Percentiles rank a stretch among this genome's conserved stretches.
phyloP scores from a whole-genome alignment of 2,329 filamentous ascomycete genomes.

The Aspergillus neoniger region DNA sequence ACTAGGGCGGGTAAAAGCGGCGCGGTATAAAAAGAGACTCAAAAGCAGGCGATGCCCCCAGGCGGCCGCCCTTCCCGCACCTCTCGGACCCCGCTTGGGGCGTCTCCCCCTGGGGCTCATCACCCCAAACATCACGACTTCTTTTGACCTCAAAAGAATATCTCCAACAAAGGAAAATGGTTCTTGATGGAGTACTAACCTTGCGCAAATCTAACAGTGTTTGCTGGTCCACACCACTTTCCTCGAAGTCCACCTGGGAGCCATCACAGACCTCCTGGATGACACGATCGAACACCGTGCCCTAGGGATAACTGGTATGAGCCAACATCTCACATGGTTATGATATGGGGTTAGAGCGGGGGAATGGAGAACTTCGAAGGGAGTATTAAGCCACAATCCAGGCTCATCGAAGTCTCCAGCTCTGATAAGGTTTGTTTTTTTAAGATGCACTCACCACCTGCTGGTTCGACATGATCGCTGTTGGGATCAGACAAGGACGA shows the following conservation, averaged over 20 bases:
- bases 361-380: constrained; percentile 10
- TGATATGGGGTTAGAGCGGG: constrained; percentile 1
- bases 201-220: constrained; percentile 84
- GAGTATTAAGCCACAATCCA: neutral
- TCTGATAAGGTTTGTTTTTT: constrained; percentile 17
- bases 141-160: constrained; percentile 15
- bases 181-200: constrained; percentile 59
- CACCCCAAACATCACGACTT: neutral
- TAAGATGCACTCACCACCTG: constrained; percentile 48
- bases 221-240: constrained; percentile 85
- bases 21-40: constrained; percentile 45
- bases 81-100: constrained; percentile 35
- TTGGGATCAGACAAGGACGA: constrained; percentile 12
- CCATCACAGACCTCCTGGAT: constrained; percentile 89
- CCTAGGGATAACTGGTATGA: constrained; percentile 50
- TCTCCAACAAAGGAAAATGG: constrained; percentile 11
- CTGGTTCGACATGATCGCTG: constrained; percentile 48
- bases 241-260: constrained; percentile 93
- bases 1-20: constrained; percentile 34
- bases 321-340: constrained; percentile 21
- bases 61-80: constrained; percentile 40
- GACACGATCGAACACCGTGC: constrained; percentile 83
- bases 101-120: constrained; percentile 5
- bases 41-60: constrained; percentile 42
- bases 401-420: constrained; percentile 12